Base-by-base conservation (phyloP, 192 early-diverging fungal genomes). In the Chytriomyces hyalinus region DNA sequence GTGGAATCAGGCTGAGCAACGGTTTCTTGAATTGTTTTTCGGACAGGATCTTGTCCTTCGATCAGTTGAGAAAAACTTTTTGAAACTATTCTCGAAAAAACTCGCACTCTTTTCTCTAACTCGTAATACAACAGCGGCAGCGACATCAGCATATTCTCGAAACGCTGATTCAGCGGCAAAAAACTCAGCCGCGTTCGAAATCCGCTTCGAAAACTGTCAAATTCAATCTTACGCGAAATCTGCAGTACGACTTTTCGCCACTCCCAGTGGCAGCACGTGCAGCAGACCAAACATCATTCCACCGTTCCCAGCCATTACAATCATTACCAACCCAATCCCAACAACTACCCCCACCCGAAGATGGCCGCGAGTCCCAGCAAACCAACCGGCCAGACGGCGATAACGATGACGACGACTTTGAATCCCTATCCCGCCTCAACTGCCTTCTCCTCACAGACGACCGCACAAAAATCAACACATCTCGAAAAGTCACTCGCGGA, bases 1-100 rank as follows among this genome's bases (percentile, higher is more conserved):
- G 26, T 77, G 76, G 76, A 13, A 66, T 9, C 48, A 61, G 22
- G 50, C 76, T 7, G 76, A 77, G 48, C 76, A 77, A 69, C 76
- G 67, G 47, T 77, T 77, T 20, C 66, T 77, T 6, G 76, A 77
- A 13, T 50, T 77, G 15, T 77, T 77, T 59, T 77, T 77, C 46
- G 76, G 76, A 10, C 49, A 77, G 61, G 76, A 77, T 45, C 28
- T 77, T 9, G 60, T 70, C 2, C 57, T 77, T 6, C n/a, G 76
- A 6, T 67, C 76, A 8, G 53, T 57, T 57, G 53, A 57, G 53
- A n/a, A 36, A 36, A 36, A 0, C 20, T 57, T 57, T n/a, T 57
- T 57, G 51, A 10, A n/a, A 10, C 53, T 57, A n/a, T 20, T 13
- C 53, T 20, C 20, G 13, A 13, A 57, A 57, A 57, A 57, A 26